phyloP scores from a whole-genome alignment of 2,329 filamentous ascomycete genomes.

The Arthrinium phaeospermum region DNA sequence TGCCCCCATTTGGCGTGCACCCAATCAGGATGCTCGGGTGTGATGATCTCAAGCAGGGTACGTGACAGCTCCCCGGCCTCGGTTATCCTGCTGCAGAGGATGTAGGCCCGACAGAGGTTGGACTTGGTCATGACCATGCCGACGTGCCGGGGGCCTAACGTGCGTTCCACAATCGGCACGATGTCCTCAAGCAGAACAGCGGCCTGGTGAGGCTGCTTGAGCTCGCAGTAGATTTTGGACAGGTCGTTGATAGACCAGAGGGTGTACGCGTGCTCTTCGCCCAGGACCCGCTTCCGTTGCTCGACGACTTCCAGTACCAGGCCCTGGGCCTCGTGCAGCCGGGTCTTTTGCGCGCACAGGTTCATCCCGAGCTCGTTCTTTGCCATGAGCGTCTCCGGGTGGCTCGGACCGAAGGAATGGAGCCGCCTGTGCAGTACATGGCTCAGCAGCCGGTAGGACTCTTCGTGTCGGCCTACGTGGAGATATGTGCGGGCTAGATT shows the following conservation, averaged over 20 bases:
- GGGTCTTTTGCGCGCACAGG: conserved; percentile 8
- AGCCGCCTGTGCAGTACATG: conserved; percentile 26
- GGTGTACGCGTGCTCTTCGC: conserved; percentile 42
- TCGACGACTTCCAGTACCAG: not conserved
- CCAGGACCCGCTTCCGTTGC: conserved; percentile 25
- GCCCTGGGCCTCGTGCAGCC: conserved; percentile 20
- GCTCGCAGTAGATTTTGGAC: conserved; percentile 37
- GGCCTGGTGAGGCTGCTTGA: conserved; percentile 33
- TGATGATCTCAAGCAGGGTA: not conserved
- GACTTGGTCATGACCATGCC: not conserved
- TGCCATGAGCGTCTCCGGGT: conserved; percentile 35
- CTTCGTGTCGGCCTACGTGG: conserved; percentile 29
- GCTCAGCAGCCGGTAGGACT: conserved; percentile 28
- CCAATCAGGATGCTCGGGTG: conserved; percentile 26
- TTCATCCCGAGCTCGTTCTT: conserved; percentile 27
- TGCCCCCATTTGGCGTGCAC: conserved; percentile 29
- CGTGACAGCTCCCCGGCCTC: not conserved
- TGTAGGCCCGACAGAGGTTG: not conserved
- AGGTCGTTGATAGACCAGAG: conserved; percentile 40
- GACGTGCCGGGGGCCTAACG: not conserved
- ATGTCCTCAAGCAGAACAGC: conserved; percentile 26
- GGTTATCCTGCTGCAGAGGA: not conserved
- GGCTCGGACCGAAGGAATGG: conserved; percentile 30
- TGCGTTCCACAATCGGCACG: conserved; percentile 25
- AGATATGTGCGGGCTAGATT: conserved; percentile 35